Conservation (phyloP, 2,329 filamentous ascomycete genomes). For the Penicillium sp. region DNA sequence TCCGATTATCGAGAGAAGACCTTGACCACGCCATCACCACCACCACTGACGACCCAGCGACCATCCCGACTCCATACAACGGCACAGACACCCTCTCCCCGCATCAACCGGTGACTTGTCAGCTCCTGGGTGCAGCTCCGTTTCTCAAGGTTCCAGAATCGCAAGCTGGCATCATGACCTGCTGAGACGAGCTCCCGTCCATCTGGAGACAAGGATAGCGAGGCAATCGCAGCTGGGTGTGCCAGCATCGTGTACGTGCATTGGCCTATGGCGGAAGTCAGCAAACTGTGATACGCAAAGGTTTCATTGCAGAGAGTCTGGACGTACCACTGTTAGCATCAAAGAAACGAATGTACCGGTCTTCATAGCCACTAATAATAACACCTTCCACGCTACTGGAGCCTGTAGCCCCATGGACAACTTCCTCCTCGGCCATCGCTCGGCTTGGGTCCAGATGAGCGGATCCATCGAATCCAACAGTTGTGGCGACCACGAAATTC, state of each 20-base stretch:
- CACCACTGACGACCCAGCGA: constrained; percentile 87
- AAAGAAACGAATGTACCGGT: constrained; percentile 92
- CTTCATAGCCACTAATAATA: constrained; percentile 94
- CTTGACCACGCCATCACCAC: constrained; percentile 93
- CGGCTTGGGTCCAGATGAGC: constrained; percentile 57
- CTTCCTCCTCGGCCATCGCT: constrained; percentile 62
- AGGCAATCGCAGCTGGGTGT: constrained; percentile 87
- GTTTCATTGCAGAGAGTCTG: neutral
- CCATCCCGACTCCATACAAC: constrained; percentile 96
- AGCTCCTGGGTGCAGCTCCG: constrained; percentile 93
- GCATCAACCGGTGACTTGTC: constrained; percentile 86
- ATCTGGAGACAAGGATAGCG: constrained; percentile 84
- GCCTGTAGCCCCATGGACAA: constrained; percentile 74
- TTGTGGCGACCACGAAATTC: constrained; percentile 85
- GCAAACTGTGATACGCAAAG: neutral
- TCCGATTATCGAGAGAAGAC: constrained; percentile 55
- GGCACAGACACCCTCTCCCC: constrained; percentile 88
- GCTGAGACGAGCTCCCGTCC: constrained; percentile 91
- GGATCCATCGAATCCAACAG: constrained; percentile 66
- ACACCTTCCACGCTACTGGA: constrained; percentile 81
- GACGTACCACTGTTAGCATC: constrained; percentile 95
- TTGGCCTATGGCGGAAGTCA: constrained; percentile 61
- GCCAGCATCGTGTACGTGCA: constrained; percentile 99
- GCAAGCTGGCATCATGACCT: constrained; percentile 88
- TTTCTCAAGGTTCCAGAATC: constrained; percentile 97